Conservation (phyloP, 139 green algal genomes). For the Mesostigma viride region DNA sequence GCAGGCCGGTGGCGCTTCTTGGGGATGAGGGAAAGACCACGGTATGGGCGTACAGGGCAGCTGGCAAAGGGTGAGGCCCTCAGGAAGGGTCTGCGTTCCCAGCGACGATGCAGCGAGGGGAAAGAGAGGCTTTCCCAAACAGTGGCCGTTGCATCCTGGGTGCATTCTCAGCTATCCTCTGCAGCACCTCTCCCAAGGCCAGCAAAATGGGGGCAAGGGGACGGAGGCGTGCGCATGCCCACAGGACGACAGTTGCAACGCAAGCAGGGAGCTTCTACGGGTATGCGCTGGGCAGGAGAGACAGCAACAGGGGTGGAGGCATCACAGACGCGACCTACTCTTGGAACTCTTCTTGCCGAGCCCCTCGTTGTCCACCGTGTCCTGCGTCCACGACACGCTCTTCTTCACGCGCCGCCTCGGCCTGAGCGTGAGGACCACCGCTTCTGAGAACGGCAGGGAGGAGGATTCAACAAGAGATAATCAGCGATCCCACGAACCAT, state of each 20-base stretch:
- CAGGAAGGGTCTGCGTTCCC: no score
- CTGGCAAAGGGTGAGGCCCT: no score
- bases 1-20: no score
- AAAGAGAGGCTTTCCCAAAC: no score
- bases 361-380: conserved; percentile 34
- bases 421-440: conserved; percentile 7
- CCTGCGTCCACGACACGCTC: conserved; percentile 26
- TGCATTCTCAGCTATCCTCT: background rate
- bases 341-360: conserved; percentile 30
- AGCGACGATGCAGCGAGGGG: no score
- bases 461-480: no score
- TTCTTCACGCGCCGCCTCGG: conserved; percentile 18
- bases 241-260: background rate
- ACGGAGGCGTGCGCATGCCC: background rate
- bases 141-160: background rate
- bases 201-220: background rate
- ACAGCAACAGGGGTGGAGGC: background rate
- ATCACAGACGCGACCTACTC: conserved; percentile 12
- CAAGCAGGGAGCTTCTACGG: background rate
- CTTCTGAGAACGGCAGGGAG: no score
- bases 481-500: no score
- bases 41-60: no score
- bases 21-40: no score
- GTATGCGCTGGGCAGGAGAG: background rate
- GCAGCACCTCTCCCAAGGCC: background rate